Conservation (phyloP, 805 yeast genomes). For the Suhomyces pyralidae region DNA sequence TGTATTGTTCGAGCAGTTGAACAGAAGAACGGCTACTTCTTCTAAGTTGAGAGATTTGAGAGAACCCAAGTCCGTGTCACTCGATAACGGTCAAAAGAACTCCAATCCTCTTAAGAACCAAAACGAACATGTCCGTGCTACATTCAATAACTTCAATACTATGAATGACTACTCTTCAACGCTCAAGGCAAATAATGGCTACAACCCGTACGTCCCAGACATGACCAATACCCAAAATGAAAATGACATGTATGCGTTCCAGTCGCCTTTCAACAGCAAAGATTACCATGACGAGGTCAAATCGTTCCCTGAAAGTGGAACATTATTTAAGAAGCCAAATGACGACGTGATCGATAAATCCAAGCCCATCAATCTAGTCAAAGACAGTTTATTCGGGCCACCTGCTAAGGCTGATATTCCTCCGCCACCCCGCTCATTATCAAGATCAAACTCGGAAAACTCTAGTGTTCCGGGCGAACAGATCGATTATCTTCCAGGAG, state of each 20-base stretch:
- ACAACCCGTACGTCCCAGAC: background rate
- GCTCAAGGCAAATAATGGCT: background rate
- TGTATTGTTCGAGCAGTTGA: constrained; percentile 74
- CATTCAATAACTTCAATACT: constrained; percentile 27
- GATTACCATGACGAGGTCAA: background rate
- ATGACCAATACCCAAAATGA: background rate
- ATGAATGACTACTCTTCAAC: constrained; percentile 16
- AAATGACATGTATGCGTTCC: background rate
- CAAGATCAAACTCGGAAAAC: background rate
- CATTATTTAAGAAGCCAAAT: background rate
- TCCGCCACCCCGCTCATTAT: background rate
- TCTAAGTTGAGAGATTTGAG: constrained; percentile 17
- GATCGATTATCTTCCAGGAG: constrained; percentile 65
- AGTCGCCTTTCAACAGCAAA: background rate
- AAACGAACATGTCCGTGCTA: constrained; percentile 19
- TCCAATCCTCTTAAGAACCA: constrained; percentile 8
- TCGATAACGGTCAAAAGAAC: background rate
- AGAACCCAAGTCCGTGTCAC: background rate
- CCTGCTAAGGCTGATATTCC: background rate
- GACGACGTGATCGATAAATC: background rate
- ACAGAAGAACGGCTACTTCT: constrained; percentile 61
- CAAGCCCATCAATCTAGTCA: background rate
- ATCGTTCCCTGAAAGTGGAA: background rate
- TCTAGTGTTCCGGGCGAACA: constrained; percentile 3
- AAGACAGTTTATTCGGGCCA: background rate